phyloP scores from a whole-genome alignment of 2,329 filamentous ascomycete genomes.

The Dactylellina drechsleri region DNA sequence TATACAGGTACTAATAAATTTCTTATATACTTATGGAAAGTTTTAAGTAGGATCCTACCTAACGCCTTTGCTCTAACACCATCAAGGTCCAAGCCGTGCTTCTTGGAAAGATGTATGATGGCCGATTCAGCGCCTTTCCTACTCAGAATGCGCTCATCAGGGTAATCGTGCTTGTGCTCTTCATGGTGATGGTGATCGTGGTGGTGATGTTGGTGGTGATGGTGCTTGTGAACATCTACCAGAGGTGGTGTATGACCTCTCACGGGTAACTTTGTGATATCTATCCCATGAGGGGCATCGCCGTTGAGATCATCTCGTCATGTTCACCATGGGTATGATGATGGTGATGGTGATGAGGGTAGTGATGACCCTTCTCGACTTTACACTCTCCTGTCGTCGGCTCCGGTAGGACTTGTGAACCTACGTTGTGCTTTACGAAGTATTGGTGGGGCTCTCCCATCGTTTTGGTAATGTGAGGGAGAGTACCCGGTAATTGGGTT shows the following conservation, averaged over 20 bases:
- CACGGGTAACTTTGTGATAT: conserved; percentile 30
- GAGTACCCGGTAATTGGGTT: conserved; percentile 21
- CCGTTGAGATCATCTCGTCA: conserved; percentile 9
- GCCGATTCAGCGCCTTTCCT: conserved; percentile 45
- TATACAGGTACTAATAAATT: background rate
- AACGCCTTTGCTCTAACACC: conserved; percentile 43
- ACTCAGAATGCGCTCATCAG: conserved; percentile 34
- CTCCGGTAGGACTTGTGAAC: conserved; percentile 17
- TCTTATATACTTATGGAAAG: background rate
- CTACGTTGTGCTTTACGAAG: conserved; percentile 10
- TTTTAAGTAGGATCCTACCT: conserved; percentile 10
- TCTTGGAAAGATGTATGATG: conserved; percentile 48
- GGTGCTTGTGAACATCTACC: conserved; percentile 8
- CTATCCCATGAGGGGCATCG: conserved; percentile 2
- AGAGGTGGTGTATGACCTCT: conserved; percentile 33
- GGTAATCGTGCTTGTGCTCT: conserved; percentile 28
- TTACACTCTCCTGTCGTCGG: conserved; percentile 38
- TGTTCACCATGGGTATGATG: conserved; percentile 38
- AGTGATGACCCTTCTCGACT: conserved; percentile 40
- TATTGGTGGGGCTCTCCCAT: conserved; percentile 27
- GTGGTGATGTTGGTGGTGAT: conserved; percentile 16
- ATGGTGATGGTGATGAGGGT: conserved; percentile 51
- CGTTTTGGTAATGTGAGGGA: conserved; percentile 22
- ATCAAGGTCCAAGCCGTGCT: conserved; percentile 49
- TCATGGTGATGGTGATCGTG: background rate